Percentiles rank a stretch among this genome's conserved stretches.
These are phyloP conservation scores for Cryptomeria japonica DNA, from an alignment of 75 land plant genomes.

Conservation along the genomic window DNA sequence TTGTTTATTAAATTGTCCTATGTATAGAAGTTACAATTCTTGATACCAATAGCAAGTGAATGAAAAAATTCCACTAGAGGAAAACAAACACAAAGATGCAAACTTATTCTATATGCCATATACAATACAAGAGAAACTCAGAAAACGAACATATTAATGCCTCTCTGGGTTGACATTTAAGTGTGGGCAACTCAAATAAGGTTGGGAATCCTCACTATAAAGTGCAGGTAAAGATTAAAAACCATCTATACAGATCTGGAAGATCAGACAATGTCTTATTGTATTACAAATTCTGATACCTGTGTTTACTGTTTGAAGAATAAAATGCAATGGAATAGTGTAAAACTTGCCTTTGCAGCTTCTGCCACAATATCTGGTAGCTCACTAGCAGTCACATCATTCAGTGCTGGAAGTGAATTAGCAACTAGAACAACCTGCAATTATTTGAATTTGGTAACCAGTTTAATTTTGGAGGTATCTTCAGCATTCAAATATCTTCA, in stretches of 20 bases:
- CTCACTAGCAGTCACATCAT: conserved; percentile 94
- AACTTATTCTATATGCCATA: background rate
- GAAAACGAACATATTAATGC: background rate
- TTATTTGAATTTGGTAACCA: background rate
- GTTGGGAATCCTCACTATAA: background rate
- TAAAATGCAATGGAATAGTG: background rate
- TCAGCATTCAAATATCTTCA: background rate
- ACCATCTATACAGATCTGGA: background rate
- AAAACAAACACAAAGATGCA: background rate
- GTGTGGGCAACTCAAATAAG: background rate
- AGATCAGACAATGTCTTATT: background rate
- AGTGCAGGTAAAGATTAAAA: background rate
- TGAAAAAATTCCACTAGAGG: background rate
- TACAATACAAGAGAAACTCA: background rate
- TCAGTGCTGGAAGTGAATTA: conserved; percentile 94
- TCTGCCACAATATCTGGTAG: conserved; percentile 93
- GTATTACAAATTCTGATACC: background rate
- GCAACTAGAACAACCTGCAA: conserved; percentile 93
- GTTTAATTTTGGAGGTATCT: background rate
- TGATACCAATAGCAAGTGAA: background rate
- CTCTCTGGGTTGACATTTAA: background rate
- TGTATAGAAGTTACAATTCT: background rate
- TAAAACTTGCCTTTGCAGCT: conserved; percentile 77
- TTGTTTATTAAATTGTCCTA: background rate
- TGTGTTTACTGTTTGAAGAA: background rate